These are phyloP conservation scores for Fraxinus excelsior DNA, from an alignment of 257 asterid genomes.

Conservation along the genomic window DNA sequence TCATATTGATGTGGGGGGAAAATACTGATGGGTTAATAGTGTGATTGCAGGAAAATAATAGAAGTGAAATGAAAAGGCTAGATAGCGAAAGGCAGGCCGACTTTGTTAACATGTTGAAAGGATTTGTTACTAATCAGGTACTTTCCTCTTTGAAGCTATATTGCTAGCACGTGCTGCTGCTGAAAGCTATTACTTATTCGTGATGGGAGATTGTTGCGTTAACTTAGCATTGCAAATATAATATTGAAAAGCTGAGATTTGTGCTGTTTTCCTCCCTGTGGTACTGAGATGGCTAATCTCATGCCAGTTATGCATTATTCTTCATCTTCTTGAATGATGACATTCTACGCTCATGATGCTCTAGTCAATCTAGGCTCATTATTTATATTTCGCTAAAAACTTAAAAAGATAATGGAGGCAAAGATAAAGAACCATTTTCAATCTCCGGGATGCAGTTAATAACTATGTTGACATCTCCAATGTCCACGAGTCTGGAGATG, in stretches of 20 bases:
- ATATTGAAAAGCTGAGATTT: not conserved
- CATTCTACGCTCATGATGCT: not conserved
- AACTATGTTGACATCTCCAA: not conserved
- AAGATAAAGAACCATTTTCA: not conserved
- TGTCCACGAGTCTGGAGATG: not conserved
- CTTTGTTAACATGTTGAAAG: conserved; percentile 84
- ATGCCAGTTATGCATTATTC: not conserved
- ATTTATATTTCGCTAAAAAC: not conserved
- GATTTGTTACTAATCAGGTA: conserved; percentile 87
- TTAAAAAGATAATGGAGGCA: not conserved
- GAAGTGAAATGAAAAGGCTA: conserved; percentile 77
- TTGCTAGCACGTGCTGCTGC: not conserved
- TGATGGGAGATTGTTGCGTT: not conserved
- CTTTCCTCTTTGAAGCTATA: conserved; percentile 12
- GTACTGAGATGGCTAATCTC: not conserved
- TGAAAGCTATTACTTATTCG: not conserved
- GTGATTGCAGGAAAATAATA: conserved; percentile 80
- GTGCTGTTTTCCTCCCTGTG: not conserved
- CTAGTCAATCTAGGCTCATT: not conserved
- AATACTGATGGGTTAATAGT: conserved; percentile 9
- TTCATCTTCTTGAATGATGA: not conserved
- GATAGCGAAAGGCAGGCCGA: conserved; percentile 71
- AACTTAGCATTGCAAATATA: not conserved
- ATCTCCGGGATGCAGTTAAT: not conserved
- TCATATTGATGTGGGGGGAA: conserved; percentile 4